phyloP scores from a whole-genome alignment of 2,329 filamentous ascomycete species.

The Cercospora brassicicola region DNA sequence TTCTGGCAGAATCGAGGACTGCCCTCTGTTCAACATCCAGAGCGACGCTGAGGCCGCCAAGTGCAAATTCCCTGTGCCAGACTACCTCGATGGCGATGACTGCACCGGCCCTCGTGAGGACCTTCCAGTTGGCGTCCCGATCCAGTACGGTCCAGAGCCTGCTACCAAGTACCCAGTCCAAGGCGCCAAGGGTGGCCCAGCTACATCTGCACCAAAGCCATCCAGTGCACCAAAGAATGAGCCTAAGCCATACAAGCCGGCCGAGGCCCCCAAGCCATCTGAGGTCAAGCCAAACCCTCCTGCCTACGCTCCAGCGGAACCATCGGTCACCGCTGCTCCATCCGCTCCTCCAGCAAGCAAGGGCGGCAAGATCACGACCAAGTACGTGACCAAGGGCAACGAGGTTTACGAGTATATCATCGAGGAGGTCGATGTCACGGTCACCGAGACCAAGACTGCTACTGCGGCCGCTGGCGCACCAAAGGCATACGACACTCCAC shows the following conservation, averaged over 20 bases:
- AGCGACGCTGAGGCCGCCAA: conserved; percentile 52
- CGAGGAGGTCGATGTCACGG: conserved; percentile 46
- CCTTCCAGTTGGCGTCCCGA: conserved; percentile 66
- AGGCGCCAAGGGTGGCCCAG: conserved; percentile 26
- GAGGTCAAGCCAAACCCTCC: conserved; percentile 11
- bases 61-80: conserved; percentile 65
- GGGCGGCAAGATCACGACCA: conserved; percentile 40
- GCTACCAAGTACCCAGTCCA: conserved; percentile 40
- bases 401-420: conserved; percentile 49
- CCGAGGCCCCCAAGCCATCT: conserved; percentile 17
- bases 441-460: conserved; percentile 41
- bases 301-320: conserved; percentile 30
- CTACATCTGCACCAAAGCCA: conserved; percentile 16
- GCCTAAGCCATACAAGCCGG: conserved; percentile 7
- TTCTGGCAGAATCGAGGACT: conserved; percentile 70
- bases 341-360: conserved; percentile 29
- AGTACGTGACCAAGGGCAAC: conserved; percentile 46
- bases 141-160: conserved; percentile 49
- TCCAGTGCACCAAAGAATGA: background rate
- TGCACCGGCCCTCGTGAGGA: conserved; percentile 55
- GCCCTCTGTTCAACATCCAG: conserved; percentile 72
- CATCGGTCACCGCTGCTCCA: conserved; percentile 23
- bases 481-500: conserved; percentile 27
- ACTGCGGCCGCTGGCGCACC: conserved; percentile 21
- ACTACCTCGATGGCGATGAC: conserved; percentile 59